phyloP scores from a whole-genome alignment of 2,329 filamentous ascomycete species.

The Colletotrichum theobromicola region DNA sequence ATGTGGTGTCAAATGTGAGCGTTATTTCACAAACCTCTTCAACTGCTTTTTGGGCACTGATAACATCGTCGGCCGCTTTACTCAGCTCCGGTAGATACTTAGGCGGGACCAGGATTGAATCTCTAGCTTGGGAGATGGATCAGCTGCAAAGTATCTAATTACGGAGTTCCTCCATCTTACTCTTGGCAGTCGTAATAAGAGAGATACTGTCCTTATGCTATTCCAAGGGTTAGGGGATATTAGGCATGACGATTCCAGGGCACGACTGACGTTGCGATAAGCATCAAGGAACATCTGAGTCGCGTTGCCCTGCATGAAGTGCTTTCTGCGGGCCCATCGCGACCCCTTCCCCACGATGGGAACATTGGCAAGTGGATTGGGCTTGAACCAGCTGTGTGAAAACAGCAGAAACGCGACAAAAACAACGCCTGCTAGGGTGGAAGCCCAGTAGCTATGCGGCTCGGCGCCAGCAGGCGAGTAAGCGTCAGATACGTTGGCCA shows the following conservation, averaged over 20 bases:
- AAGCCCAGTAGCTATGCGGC: not conserved
- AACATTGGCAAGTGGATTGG: not conserved
- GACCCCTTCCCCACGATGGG: not conserved
- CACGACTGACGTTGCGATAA: not conserved
- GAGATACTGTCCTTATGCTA: not conserved
- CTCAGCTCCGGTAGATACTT: not conserved
- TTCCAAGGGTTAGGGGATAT: not conserved
- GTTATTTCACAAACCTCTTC: not conserved
- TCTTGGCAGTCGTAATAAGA: not conserved
- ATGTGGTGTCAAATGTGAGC: not conserved
- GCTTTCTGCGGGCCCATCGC: not conserved
- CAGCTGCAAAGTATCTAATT: not conserved
- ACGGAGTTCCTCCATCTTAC: not conserved
- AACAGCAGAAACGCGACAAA: not conserved
- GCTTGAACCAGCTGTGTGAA: not conserved
- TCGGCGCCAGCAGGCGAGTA: not conserved
- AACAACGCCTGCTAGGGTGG: not conserved
- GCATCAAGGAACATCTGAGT: not conserved
- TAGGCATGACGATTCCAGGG: accelerated
- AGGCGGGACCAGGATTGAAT: not conserved
- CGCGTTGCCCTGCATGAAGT: not conserved
- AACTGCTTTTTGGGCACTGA: not conserved
- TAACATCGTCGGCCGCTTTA: not conserved
- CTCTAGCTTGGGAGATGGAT: not conserved
- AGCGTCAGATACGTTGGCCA: not conserved